phyloP scores from a whole-genome alignment of 306 rosid genomes.

The Quercus berberidifolia region DNA sequence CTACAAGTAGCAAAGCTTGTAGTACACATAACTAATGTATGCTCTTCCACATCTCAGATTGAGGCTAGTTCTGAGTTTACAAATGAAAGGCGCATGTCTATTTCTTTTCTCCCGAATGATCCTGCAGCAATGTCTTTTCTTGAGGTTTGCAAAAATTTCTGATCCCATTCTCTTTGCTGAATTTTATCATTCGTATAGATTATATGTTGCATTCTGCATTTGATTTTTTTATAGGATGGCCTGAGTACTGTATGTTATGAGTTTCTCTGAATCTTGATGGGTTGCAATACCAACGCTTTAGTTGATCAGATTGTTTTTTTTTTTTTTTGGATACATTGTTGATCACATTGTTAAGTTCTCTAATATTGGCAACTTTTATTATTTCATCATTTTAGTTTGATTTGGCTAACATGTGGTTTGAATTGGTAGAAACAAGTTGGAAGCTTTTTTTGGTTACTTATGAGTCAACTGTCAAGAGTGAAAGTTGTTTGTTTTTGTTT shows the following conservation, averaged over 20 bases:
- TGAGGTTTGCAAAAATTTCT: constrained; percentile 46
- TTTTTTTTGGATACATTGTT: not conserved
- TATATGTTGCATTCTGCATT: not conserved
- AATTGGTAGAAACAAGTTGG: not conserved
- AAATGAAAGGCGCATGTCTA: constrained; percentile 61
- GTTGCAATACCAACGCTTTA: not conserved
- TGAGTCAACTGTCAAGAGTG: not conserved
- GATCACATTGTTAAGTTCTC: not conserved
- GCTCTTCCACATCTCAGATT: constrained; percentile 43
- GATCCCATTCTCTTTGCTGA: constrained; percentile 3
- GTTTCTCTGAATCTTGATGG: not conserved
- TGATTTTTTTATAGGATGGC: not conserved
- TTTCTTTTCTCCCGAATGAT: constrained; percentile 72
- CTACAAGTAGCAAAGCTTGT: constrained; percentile 6
- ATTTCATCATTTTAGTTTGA: not conserved
- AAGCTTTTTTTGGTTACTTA: not conserved
- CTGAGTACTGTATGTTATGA: not conserved
- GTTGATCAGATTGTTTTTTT: not conserved
- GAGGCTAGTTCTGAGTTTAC: constrained; percentile 68
- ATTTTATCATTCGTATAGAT: not conserved
- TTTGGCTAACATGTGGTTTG: not conserved
- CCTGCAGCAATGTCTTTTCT: constrained; percentile 60
- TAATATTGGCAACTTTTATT: not conserved
- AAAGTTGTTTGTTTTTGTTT: not conserved
- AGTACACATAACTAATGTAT: constrained; percentile 25